Base-by-base conservation (phyloP, 192 early-diverging fungal genomes). In the Coemansia brasiliensis region DNA sequence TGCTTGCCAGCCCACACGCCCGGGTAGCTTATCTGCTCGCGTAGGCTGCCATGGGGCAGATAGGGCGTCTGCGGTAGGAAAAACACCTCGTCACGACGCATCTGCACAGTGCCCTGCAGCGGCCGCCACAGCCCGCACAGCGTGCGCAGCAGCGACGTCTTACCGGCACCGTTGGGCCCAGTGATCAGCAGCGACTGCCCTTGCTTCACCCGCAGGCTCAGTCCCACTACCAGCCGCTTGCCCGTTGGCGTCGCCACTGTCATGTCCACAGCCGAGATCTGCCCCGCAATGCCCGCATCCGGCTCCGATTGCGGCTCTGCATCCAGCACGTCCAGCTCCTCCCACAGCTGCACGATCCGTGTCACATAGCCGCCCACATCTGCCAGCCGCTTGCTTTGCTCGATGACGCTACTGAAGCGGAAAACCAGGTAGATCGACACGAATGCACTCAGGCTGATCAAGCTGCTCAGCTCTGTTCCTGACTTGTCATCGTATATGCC, bases 371-470 rank as follows among this genome's bases (percentile, higher is more conserved):
- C 93, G 18, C 90, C 88, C 18, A 94, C 58, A 48, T 93, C 86
- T 0, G 92, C 87, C 55, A 92, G 59, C 58, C 79, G 82, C 35
- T 83, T 81, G 2, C 87, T 71, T 62, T 89, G 85, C 43, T 89
- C 78, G 38, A 92, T 87, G 21, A 94, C 77, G 5, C 64, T 54
- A 0, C 86, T 85, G 63, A 94, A 94, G 24, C 81, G 85, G 65
- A 82, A 92, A 16, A 90, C 87, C 21, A 96, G 74, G 45, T 94
- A 96, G 72, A 96, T 81, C 25, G 89, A 90, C 21, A 94, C 77
- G 68, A 94, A 96, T 0, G 91, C 80, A 39, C 86, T 88, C 74
- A 84, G 78, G 61, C 91, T 89, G 49, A 96, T 91, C 3, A 96
- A 67, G 16, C 82, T 83, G 63, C 87, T 84, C 17, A 96, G 63